Conservation (phyloP, 202 grass and related monocot species). For the Setaria viridis region DNA sequence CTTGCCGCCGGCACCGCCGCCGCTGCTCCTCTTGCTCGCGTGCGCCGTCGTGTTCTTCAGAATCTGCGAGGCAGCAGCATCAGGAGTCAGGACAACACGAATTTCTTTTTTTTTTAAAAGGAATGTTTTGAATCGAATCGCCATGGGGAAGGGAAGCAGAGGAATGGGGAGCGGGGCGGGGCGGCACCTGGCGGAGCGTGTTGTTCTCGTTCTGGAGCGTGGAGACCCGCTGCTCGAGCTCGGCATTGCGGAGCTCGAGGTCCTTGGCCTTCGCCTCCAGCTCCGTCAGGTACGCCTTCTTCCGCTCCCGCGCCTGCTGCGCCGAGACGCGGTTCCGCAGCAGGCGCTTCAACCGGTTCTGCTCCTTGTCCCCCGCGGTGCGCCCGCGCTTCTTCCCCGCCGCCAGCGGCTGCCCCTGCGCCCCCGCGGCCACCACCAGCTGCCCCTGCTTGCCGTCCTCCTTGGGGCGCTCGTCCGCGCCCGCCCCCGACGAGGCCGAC, state of each 20-base stretch:
- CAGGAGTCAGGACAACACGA: background rate
- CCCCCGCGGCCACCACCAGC: constrained; percentile 29
- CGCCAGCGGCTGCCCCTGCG: constrained; percentile 45
- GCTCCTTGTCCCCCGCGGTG: constrained; percentile 94
- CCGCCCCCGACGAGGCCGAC: constrained; percentile 66
- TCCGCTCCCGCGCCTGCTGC: constrained; percentile 97
- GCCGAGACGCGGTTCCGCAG: constrained; percentile 97
- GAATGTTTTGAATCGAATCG: background rate
- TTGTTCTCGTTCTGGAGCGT: constrained; percentile 99
- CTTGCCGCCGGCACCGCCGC: constrained; percentile 40
- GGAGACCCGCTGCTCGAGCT: constrained; percentile 91
- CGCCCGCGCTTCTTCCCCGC: constrained; percentile 76
- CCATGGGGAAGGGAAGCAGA: background rate
- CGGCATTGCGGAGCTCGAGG: constrained; percentile 84
- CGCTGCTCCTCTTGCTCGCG: constrained; percentile 61
- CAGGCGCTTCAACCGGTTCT: constrained; percentile 97
- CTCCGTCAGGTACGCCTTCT: constrained; percentile 96
- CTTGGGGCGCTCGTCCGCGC: constrained; percentile 50
- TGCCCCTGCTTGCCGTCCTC: constrained; percentile 39
- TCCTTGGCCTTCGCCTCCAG: constrained; percentile 84
- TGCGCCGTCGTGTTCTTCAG: constrained; percentile 96
- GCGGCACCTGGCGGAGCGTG: constrained; percentile 76
- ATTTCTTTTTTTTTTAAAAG: no score
- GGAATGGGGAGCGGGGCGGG: background rate
- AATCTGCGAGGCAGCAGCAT: constrained; percentile 56